Percentiles rank a stretch among this genome's conserved stretches.
Conservation (phyloP, 2,329 filamentous ascomycete species). For the Grosmannia huntii region DNA sequence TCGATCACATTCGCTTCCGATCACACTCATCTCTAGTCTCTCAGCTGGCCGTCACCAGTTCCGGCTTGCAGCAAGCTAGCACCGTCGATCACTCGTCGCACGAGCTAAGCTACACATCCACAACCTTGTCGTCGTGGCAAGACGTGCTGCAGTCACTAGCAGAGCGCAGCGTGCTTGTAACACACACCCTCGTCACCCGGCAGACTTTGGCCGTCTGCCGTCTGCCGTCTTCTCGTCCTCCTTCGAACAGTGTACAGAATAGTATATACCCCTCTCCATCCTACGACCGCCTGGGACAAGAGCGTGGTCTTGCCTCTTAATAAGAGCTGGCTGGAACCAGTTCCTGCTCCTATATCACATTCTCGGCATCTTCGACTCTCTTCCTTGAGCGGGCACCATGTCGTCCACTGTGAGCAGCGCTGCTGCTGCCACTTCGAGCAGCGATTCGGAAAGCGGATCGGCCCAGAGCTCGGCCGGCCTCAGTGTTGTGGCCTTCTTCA, state of each 20-base stretch:
- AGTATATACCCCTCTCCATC: background rate
- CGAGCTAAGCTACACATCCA: background rate
- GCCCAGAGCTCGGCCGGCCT: slow-evolving; percentile 25
- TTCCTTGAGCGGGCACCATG: background rate
- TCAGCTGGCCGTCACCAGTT: background rate
- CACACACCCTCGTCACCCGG: background rate
- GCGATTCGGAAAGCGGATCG: slow-evolving; percentile 8
- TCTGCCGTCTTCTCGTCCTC: background rate
- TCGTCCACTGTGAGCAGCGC: slow-evolving; percentile 5
- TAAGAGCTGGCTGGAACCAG: background rate
- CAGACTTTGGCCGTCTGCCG: background rate
- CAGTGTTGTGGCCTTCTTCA: slow-evolving; percentile 45
- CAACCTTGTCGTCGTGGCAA: background rate
- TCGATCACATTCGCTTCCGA: background rate
- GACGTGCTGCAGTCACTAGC: background rate
- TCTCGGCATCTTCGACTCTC: background rate
- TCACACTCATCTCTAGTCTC: background rate
- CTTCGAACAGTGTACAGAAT: background rate
- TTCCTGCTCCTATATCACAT: background rate
- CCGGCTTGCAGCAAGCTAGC: background rate
- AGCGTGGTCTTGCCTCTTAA: background rate
- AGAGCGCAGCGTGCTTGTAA: background rate
- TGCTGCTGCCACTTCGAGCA: slow-evolving; percentile 4
- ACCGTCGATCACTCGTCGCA: background rate
- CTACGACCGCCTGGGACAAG: background rate